Base-by-base conservation (phyloP, 148 eudicot species). In the Nyssa sinensis region DNA sequence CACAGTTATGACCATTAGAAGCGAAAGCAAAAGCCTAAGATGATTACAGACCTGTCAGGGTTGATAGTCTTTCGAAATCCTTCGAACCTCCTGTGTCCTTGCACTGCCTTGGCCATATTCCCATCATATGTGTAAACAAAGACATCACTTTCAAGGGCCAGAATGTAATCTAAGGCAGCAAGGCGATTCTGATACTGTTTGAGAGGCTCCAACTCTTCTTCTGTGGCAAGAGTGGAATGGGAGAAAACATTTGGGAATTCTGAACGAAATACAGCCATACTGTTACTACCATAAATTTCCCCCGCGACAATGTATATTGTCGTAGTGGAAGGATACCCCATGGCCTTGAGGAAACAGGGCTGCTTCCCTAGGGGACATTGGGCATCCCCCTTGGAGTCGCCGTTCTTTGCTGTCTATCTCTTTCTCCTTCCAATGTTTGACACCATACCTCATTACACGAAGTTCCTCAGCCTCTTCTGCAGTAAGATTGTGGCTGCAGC, bases 51-150 rank as follows among this genome's bases (percentile, higher is more conserved):
- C 97, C 83, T 88, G 79, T 92, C 88, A 14, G 97, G 97, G 70
- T 74, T 88, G 55, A 92, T 88, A 1, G 97, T 92, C 70, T 84
- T 88, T 37, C 80, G 68, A 57, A 89, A 92, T 11, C 92, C 97
- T 77, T 88, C 82, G 49, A 86, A 89, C 75, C 69, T 77, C 62
- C 94, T 39, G 58, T 92, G 97, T 53, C 97, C 97, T 65, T 83
- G 91, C 37, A 92, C 97, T 5, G 87, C 92, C 77, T 92, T 92
- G 1, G 97, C 97, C 97, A 92, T 89, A 60, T 92, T 87, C 71
- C 97, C 97, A 39, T 89, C 89, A 30, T 88, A 92, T 0, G 92
- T 89, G 81, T 89, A 88, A 2, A 83, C 77, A 71, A 92, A 92
- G 7, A 86, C 90, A 62, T 92, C 94, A 19, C 91, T 90, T 13